Evolutionary conservation across 1,139 yeast species (phyloP).

Genomic region (Suhomyces wounanorum): DNA sequence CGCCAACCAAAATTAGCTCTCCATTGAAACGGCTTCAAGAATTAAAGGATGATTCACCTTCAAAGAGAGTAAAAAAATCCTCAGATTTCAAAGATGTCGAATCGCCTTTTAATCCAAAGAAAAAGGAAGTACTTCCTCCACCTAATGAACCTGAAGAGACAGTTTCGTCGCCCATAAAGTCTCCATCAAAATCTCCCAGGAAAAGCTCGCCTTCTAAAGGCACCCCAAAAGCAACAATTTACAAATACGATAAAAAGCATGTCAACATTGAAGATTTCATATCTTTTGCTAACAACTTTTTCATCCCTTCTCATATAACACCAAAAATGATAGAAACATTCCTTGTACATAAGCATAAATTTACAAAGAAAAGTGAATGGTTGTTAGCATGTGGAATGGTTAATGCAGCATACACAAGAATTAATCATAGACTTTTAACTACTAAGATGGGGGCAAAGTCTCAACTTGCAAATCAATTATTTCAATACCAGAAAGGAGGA

Average conservation of each 20-base stretch:
- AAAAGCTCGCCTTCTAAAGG: conserved; percentile 5
- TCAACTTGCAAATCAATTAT: conserved; percentile 50
- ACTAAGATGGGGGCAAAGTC: conserved; percentile 51
- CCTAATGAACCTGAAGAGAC: neutral
- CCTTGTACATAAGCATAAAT: conserved; percentile 50
- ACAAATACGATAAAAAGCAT: conserved; percentile 28
- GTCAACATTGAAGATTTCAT: conserved; percentile 53
- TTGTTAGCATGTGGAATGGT: conserved; percentile 67
- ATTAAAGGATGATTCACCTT: conserved; percentile 19
- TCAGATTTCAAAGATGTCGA: conserved; percentile 23
- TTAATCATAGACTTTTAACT: conserved; percentile 50
- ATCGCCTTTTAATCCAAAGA: conserved; percentile 38
- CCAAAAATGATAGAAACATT: conserved; percentile 53
- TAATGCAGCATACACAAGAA: conserved; percentile 56
- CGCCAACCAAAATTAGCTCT: conserved; percentile 22
- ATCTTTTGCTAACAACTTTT: conserved; percentile 62
- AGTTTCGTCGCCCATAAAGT: conserved; percentile 5
- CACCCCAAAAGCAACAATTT: conserved; percentile 9
- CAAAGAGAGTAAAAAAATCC: conserved; percentile 1
- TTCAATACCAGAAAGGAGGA: conserved; percentile 56
- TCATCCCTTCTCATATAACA: conserved; percentile 57
- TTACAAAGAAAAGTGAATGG: conserved; percentile 61
- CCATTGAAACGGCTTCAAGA: conserved; percentile 34
- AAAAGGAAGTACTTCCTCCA: conserved; percentile 1
- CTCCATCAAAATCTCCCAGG: conserved; percentile 1